Evolutionary conservation across 352 stramenopile species (phyloP).

Genomic region (Phytophthora cryptogea): DNA sequence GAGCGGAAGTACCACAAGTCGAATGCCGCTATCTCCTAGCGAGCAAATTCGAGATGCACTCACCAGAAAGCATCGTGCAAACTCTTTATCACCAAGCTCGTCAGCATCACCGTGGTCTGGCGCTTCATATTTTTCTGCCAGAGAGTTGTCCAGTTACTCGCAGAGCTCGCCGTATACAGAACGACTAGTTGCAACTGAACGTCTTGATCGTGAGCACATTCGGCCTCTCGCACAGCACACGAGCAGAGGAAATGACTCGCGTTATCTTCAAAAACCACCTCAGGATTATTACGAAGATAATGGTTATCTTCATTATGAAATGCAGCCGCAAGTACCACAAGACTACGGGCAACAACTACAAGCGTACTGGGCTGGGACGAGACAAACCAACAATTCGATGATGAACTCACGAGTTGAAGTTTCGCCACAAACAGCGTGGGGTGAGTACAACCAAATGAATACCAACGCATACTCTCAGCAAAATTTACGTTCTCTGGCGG

Average conservation of each 20-base stretch:
- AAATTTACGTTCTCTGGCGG: neutral
- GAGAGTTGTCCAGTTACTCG: slow-evolving; percentile 30
- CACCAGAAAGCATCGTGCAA: slow-evolving; percentile 39
- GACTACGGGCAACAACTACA: slow-evolving; percentile 19
- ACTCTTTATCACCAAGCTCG: slow-evolving; percentile 19
- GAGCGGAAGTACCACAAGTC: slow-evolving; percentile 23
- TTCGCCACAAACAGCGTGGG: slow-evolving; percentile 8
- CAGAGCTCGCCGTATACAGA: slow-evolving; percentile 30
- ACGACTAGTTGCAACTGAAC: slow-evolving; percentile 38
- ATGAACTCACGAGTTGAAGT: slow-evolving; percentile 4
- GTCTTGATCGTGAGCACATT: slow-evolving; percentile 36
- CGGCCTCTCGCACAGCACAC: slow-evolving; percentile 19
- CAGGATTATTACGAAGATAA: slow-evolving; percentile 20
- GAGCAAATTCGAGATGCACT: slow-evolving; percentile 62
- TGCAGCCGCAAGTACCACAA: slow-evolving; percentile 8
- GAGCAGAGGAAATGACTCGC: slow-evolving; percentile 11
- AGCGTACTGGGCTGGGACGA: slow-evolving; percentile 10
- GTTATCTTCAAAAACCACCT: slow-evolving; percentile 9
- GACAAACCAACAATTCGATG: neutral
- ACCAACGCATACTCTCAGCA: slow-evolving; percentile 13
- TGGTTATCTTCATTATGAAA: slow-evolving; percentile 18
- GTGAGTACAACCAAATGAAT: slow-evolving; percentile 10
- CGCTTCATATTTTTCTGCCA: slow-evolving; percentile 40
- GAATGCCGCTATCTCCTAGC: slow-evolving; percentile 49
- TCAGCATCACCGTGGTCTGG: slow-evolving; percentile 3